phyloP scores from a whole-genome alignment of 768 basidiomycete species.

The Cystobasidium tubakii region DNA sequence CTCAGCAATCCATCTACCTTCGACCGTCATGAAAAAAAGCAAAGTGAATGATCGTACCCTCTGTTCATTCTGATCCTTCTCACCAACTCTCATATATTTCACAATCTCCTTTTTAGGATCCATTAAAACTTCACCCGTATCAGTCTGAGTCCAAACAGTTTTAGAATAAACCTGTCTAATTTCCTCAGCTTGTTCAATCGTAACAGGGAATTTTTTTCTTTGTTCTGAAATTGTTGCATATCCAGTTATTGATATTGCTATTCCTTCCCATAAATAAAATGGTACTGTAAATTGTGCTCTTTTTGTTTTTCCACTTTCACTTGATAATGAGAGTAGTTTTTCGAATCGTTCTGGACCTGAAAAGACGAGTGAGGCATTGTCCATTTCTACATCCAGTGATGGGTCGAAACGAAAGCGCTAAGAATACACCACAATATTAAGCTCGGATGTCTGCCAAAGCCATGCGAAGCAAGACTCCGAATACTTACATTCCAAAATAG shows the following conservation, averaged over 20 bases:
- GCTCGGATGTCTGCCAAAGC: not conserved
- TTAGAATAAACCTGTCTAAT: constrained; percentile 58
- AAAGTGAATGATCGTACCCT: constrained; percentile 14
- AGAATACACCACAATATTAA: not conserved
- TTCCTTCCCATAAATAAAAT: constrained; percentile 42
- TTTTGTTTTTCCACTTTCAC: constrained; percentile 28
- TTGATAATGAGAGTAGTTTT: constrained; percentile 1
- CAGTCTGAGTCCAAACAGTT: constrained; percentile 64
- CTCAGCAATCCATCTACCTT: constrained; percentile 18
- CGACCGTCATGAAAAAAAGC: not conserved
- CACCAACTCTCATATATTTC: constrained; percentile 50
- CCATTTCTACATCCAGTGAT: constrained; percentile 31
- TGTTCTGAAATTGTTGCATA: constrained; percentile 85
- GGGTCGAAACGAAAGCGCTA: constrained; percentile 34
- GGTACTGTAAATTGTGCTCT: constrained; percentile 24
- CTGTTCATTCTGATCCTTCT: constrained; percentile 40
- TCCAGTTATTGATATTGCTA: constrained; percentile 51
- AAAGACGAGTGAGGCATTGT: constrained; percentile 28
- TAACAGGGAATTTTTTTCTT: constrained; percentile 71
- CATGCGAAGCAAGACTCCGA: no score
- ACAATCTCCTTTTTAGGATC: constrained; percentile 49
- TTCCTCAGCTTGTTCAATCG: constrained; percentile 56
- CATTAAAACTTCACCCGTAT: constrained; percentile 45
- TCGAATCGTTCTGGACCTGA: constrained; percentile 12
- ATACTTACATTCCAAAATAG: constrained; percentile 59